phyloP scores from a whole-genome alignment of 1,284 basidiomycete species.

The Cryptococcus amylolentus region DNA sequence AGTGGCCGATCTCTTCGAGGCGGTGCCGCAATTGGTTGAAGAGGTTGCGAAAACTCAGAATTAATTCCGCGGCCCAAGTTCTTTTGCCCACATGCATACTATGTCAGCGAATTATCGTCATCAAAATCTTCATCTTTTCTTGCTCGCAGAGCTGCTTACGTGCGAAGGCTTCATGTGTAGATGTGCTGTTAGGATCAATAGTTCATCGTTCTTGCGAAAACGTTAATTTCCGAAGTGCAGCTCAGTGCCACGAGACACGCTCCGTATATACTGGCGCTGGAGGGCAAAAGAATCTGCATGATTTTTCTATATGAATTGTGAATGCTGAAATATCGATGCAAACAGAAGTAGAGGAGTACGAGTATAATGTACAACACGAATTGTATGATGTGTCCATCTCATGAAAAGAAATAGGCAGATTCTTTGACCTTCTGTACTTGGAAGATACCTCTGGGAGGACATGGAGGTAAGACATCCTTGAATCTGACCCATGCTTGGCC shows the following conservation, averaged over 20 bases:
- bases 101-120: background rate
- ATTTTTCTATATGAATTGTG: too few species aligned
- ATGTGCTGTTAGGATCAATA: too few species aligned
- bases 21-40: conserved; percentile 79
- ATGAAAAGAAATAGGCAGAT: conserved; percentile 80
- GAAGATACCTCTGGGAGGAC: conserved; percentile 84
- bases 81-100: background rate
- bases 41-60: conserved; percentile 56
- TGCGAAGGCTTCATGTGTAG: too few species aligned
- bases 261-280: too few species aligned
- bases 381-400: conserved; percentile 2
- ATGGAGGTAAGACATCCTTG: conserved; percentile 70
- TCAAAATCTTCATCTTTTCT: background rate
- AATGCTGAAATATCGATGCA: too few species aligned
- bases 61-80: background rate
- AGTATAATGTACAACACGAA: too few species aligned
- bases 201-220: background rate
- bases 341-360: too few species aligned
- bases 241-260: too few species aligned
- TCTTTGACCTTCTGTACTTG: conserved; percentile 78
- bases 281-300: too few species aligned
- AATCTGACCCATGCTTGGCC: conserved; percentile 64
- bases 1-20: conserved; percentile 86
- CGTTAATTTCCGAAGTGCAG: too few species aligned
- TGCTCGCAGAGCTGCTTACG: background rate